A percentile compares a stretch with the other conserved stretches of the same genome.
These are phyloP conservation scores for Capniomyces stellatus DNA, from an alignment of 371 early-diverging fungal species.

Conservation along the genomic window DNA sequence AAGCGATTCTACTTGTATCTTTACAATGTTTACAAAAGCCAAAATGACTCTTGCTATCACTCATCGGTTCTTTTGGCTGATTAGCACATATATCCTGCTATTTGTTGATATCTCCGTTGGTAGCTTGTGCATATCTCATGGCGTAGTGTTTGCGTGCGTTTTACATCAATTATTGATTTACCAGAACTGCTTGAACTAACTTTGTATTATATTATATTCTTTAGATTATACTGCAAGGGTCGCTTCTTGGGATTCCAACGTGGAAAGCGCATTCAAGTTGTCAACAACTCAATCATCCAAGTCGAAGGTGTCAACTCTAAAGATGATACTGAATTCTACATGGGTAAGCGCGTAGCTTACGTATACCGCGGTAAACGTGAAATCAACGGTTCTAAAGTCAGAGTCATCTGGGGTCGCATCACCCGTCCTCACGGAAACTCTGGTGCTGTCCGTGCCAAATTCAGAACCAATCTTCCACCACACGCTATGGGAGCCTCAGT, in stretches of 20 bases:
- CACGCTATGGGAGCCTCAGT: constrained; percentile 78
- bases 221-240: constrained; percentile 92
- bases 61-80: too few relatives aligned
- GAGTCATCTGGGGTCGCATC: constrained; percentile 94
- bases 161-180: too few relatives aligned
- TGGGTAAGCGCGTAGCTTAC: constrained; percentile 62
- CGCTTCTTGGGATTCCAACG: constrained; percentile 89
- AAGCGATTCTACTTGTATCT: too few relatives aligned
- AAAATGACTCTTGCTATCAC: too few relatives aligned
- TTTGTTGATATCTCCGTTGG: too few relatives aligned
- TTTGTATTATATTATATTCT: too few relatives aligned
- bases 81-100: too few relatives aligned
- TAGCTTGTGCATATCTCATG: too few relatives aligned
- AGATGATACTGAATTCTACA: constrained; percentile 65
- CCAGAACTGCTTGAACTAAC: too few relatives aligned
- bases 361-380: constrained; percentile 46
- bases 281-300: constrained; percentile 77
- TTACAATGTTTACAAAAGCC: too few relatives aligned
- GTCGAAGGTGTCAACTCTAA: constrained; percentile 81
- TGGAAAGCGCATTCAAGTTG: constrained; percentile 76
- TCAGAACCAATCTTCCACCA: constrained; percentile 91
- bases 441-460: constrained; percentile 92
- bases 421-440: constrained; percentile 88
- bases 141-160: too few relatives aligned
- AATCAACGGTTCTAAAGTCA: constrained; percentile 75